These are phyloP conservation scores for Chalaropsis ovoidea DNA, from an alignment of 2,329 filamentous ascomycete genomes.

Conservation along the genomic window DNA sequence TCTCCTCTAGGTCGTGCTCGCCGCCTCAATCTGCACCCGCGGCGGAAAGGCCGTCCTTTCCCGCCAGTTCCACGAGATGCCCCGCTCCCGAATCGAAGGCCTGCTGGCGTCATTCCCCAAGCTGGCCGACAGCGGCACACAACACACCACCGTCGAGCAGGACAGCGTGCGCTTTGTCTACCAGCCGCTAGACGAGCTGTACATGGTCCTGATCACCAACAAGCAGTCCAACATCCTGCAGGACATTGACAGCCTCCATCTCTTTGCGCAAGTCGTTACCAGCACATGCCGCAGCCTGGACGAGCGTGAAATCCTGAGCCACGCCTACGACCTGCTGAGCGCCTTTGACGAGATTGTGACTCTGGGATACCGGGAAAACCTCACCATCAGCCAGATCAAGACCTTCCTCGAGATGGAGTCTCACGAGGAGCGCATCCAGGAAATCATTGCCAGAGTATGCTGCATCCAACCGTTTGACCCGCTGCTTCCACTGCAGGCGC, in stretches of 20 bases:
- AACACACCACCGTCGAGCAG: constrained; percentile 97
- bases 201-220: constrained; percentile 99
- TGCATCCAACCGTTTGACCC: constrained; percentile 19
- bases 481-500: background rate
- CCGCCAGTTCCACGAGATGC: constrained; percentile 95
- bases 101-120: constrained; percentile 96
- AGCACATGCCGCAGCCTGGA: constrained; percentile 94
- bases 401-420: constrained; percentile 99
- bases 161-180: constrained; percentile 99
- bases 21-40: constrained; percentile 95
- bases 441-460: constrained; percentile 81
- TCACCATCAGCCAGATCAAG: constrained; percentile 95
- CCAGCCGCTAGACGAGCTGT: constrained; percentile 96
- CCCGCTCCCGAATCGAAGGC: constrained; percentile 89
- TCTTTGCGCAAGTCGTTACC: constrained; percentile 94
- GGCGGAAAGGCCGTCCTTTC: constrained; percentile 98
- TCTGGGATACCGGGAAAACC: constrained; percentile 87
- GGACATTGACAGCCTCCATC: constrained; percentile 95
- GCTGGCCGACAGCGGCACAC: constrained; percentile 86
- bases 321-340: constrained; percentile 91
- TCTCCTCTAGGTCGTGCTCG: constrained; percentile 72
- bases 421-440: constrained; percentile 97
- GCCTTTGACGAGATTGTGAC: constrained; percentile 97
- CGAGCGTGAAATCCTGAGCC: constrained; percentile 86
- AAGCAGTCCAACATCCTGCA: constrained; percentile 98